Evolutionary conservation across 345 rosid species (phyloP), one percentile per base, ranked within the genome.

Genomic region (Limnanthes douglasii): DNA sequence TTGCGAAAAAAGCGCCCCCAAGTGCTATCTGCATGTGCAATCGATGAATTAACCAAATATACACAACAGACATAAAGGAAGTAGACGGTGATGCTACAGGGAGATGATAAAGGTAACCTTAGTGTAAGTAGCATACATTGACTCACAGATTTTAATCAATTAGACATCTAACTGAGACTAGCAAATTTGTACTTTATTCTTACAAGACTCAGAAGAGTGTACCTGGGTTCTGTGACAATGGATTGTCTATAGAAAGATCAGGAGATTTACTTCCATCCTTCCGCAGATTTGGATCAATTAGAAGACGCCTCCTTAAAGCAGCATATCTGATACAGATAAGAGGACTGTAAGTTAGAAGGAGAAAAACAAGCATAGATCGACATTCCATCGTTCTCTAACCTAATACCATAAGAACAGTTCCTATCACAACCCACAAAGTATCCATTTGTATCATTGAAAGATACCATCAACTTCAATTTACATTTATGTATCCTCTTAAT

Each of bases 191-290:
- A 5, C 4, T 20, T 6, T 1, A 31, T 28, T 10, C 27, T 15
- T 2, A 48, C 1, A 13, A 39, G 56, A 35, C 15, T 27, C 22
- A 17, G 35, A 35, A 37, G 11, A 20, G 5, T 5, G 40, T 53
- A 88, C 97, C 97, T 45, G 97, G 97, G 59, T 83, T 88, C 67
- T 76, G 97, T 4, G 97, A 88, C 15, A 88, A 61, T 15, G 97
- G 97, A 51, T 88, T 88, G 54, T 88, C 97, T 18, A 88, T 53
- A 11, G 66, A 68, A 48, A 68, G 90, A 65, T 78, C 53, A 48
- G 78, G 78, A 2, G 83, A 63, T 45, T 45, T 68, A 38, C 60
- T 61, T 51, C 69, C 68, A 45, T 61, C 76, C 58, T 75, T 88
- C 6, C 61, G 51, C 26, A 70, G 36, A 46, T 83, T 83, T 11